Evolutionary conservation across 495 filamentous ascomycete species (phyloP).

Genomic region (Neurospora sp.): DNA sequence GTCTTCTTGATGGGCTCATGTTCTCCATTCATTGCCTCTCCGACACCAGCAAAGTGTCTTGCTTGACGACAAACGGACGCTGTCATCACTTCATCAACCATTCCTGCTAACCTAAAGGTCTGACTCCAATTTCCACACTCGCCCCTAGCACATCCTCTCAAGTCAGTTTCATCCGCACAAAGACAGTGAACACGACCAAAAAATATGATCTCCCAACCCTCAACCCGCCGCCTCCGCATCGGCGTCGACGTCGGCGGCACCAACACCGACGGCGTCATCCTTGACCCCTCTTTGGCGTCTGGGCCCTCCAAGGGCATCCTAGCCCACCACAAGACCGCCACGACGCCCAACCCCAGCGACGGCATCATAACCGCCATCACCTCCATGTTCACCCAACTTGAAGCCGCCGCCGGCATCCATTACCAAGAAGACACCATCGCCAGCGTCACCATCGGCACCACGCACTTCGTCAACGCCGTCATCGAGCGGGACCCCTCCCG

Average conservation of each 20-base stretch:
- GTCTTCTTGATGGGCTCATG: neutral
- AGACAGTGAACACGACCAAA: too few species aligned
- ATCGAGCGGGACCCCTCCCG: slow-evolving; percentile 44
- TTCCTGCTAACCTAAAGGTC: neutral
- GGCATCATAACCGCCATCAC: slow-evolving; percentile 44
- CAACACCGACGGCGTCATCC: slow-evolving; percentile 51
- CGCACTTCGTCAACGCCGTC: slow-evolving; percentile 56
- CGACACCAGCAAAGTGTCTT: neutral
- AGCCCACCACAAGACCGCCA: slow-evolving; percentile 47
- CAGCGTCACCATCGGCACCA: slow-evolving; percentile 53
- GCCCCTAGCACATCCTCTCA: too few species aligned
- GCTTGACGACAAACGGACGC: neutral
- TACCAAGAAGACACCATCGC: slow-evolving; percentile 28
- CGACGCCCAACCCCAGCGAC: slow-evolving; percentile 44
- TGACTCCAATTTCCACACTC: neutral
- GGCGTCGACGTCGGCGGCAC: slow-evolving; percentile 45
- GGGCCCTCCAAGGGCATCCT: slow-evolving; percentile 33
- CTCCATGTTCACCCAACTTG: slow-evolving; percentile 25
- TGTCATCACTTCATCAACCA: neutral
- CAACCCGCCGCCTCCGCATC: slow-evolving; percentile 21
- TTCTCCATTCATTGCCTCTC: neutral
- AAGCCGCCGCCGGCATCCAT: slow-evolving; percentile 15
- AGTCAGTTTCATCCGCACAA: too few species aligned
- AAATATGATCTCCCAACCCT: neutral
- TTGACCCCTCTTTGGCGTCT: slow-evolving; percentile 30